Evolutionary conservation across 306 rosid genomes (phyloP).

Genomic region (Vachellia collinsii): DNA sequence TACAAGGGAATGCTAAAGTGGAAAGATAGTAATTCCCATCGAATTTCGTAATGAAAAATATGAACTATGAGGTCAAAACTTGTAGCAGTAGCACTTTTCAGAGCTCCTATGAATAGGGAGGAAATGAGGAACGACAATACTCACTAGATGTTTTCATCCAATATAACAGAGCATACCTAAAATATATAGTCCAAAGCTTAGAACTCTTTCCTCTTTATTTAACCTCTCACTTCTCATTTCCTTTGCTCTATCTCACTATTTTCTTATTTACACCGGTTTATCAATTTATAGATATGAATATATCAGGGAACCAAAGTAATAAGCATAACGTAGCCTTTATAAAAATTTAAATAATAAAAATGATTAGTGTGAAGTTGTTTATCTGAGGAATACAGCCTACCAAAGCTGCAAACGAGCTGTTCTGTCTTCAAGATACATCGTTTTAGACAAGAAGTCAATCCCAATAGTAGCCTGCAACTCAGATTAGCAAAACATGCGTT

Average conservation of each 20-base stretch:
- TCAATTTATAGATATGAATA: no score
- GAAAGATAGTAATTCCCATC: not conserved
- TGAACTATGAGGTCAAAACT: not conserved
- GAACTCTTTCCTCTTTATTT: not conserved
- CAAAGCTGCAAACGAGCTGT: conserved; percentile 88
- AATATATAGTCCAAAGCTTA: not conserved
- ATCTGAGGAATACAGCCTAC: conserved; percentile 43
- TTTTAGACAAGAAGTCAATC: conserved; percentile 80
- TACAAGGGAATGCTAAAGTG: not conserved
- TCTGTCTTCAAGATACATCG: conserved; percentile 88
- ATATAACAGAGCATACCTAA: not conserved
- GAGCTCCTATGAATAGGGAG: not conserved
- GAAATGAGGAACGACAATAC: not conserved
- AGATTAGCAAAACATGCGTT: conserved; percentile 22
- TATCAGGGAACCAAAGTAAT: not conserved
- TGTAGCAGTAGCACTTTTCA: not conserved
- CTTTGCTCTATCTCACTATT: not conserved
- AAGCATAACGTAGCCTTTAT: not conserved
- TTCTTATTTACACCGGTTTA: not conserved
- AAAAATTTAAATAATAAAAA: not conserved
- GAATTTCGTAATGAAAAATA: not conserved
- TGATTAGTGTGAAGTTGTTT: not conserved
- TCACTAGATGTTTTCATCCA: not conserved
- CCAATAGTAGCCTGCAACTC: conserved; percentile 78
- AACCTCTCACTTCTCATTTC: not conserved